Conservation (phyloP, 2,329 filamentous ascomycete species). For the Tolypocladium ophioglossoides region DNA sequence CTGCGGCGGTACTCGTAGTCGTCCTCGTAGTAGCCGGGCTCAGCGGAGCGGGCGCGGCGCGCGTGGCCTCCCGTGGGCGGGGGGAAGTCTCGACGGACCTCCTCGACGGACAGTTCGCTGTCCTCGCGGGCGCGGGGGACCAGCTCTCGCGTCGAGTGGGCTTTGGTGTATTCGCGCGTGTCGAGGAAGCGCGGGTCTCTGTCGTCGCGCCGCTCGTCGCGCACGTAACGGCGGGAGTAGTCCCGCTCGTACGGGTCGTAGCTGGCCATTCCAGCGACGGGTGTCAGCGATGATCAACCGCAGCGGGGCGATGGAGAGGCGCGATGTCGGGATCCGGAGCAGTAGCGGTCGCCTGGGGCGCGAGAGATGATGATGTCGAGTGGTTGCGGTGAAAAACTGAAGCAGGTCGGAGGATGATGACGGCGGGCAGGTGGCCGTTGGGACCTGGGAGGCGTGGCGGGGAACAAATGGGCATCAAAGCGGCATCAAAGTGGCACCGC, state of each 20-base stretch:
- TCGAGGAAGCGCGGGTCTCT: slow-evolving; percentile 44
- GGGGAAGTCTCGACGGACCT: slow-evolving; percentile 75
- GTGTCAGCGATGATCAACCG: no score
- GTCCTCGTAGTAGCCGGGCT: slow-evolving; percentile 48
- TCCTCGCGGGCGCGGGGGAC: slow-evolving; percentile 56
- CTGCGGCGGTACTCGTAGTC: slow-evolving; percentile 35
- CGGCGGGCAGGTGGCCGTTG: background rate
- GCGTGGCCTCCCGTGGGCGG: slow-evolving; percentile 47
- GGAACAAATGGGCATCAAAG: background rate
- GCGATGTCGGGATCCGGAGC: background rate
- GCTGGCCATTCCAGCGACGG: slow-evolving; percentile 22
- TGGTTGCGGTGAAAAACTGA: background rate
- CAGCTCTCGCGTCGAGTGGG: slow-evolving; percentile 38
- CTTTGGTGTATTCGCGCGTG: slow-evolving; percentile 36
- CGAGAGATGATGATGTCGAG: background rate
- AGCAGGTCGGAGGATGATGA: background rate
- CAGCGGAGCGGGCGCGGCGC: slow-evolving; percentile 54
- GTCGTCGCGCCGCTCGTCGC: slow-evolving; percentile 42
- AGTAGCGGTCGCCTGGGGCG: no score
- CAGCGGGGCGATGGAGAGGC: no score
- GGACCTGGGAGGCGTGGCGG: background rate
- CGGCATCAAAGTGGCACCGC: no score
- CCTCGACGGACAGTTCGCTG: slow-evolving; percentile 67
- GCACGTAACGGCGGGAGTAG: slow-evolving; percentile 39
- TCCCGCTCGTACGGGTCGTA: slow-evolving; percentile 47